These are phyloP conservation scores for Oryza coarctata DNA, from an alignment of 176 grass and related monocot species.

Conservation along the genomic window DNA sequence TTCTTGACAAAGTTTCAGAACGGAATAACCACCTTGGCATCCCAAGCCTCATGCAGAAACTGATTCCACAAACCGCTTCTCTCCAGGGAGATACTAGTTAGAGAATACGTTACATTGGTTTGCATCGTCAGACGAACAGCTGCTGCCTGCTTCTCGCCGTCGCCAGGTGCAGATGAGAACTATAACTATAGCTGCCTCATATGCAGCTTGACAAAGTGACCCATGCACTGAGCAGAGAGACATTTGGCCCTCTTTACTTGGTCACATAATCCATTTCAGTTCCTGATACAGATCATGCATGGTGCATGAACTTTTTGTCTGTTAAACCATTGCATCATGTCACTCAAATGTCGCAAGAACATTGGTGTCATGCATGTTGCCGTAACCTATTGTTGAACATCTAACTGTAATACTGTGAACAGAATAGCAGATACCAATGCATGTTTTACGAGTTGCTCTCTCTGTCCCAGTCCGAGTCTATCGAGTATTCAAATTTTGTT, in stretches of 20 bases:
- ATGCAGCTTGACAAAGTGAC: constrained; percentile 49
- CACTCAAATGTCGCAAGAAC: not conserved
- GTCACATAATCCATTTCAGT: constrained; percentile 30
- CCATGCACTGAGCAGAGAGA: constrained; percentile 27
- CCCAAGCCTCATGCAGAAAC: not conserved
- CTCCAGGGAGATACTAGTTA: constrained; percentile 22
- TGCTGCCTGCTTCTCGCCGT: constrained; percentile 24
- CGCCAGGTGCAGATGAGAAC: not conserved
- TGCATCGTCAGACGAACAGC: not conserved
- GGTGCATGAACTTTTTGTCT: not conserved
- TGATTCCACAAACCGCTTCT: not conserved
- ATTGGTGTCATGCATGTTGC: not conserved
- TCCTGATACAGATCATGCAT: not conserved
- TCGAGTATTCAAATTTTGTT: no score
- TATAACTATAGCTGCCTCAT: constrained; percentile 39
- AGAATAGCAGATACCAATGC: no score
- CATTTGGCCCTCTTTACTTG: constrained; percentile 56
- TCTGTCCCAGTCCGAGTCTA: no score
- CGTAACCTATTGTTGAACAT: no score
- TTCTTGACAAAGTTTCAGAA: constrained; percentile 10
- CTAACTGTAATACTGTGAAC: not conserved
- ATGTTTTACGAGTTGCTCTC: no score
- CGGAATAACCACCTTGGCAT: not conserved
- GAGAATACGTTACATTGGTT: not conserved
- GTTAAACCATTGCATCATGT: not conserved